Evolutionary conservation across 345 rosid species (phyloP), one percentile per base, ranked within the genome.

Genomic region (Firmiana major): DNA sequence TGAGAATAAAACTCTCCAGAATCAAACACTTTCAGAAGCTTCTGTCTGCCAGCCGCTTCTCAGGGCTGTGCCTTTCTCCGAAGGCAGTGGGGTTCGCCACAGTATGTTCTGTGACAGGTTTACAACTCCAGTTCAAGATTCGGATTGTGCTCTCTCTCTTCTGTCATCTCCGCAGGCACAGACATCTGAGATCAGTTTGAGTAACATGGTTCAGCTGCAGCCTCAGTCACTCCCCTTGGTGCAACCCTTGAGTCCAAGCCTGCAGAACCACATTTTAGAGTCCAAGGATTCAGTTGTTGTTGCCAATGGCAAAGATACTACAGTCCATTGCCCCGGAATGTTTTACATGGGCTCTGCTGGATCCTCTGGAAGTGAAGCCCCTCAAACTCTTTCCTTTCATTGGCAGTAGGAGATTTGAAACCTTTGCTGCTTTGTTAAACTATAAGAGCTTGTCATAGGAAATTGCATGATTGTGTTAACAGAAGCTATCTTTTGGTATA

Each of bases 81-180:
- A 72, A 59, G 77, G 68, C 73, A 38, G 78, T 73, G 71, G 81
- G 58, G 46, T 77, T 80, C 71, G 76, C 84, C 85, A 75, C 60
- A 82, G 81, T 71, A 59, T 82, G 76, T 84, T 81, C 69, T 75
- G 74, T 48, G 73, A 78, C 68, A 80, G 83, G 28, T 70, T 53
- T 53, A 49, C 75, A 74, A 75, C 62, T 76, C 80, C 73, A 68
- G 83, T 71, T 38, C 43, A 79, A 38, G 70, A 81, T 75, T 78
- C 87, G 13, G 79, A 78, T 68, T 71, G 88, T 87, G 93, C 92
- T 91, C 91, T 86, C 96, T 89, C 96, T 91, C 96, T 91, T 89
- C 93, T 91, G 96, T 91, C 96, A 89, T 83, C 89, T 60, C 83
- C 84, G 0, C 84, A 71, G 19, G 26, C 88, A 16, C 77, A 79